Percentiles rank a stretch among this genome's conserved stretches.
phyloP scores from a whole-genome alignment of 805 yeast species.

The Wickerhamomyces chambardii region DNA sequence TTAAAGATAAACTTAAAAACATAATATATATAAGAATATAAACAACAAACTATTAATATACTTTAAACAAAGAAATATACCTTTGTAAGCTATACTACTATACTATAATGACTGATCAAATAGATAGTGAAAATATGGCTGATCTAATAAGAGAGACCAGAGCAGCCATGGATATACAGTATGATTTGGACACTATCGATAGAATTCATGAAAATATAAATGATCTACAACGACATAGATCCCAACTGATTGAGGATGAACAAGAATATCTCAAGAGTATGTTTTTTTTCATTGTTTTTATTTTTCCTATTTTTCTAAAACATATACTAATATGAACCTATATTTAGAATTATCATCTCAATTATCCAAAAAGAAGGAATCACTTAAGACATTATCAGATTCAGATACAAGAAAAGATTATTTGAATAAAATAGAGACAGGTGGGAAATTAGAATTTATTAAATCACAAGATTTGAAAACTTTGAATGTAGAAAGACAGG shows the following conservation, averaged over 20 bases:
- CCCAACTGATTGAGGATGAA: conserved; percentile 13
- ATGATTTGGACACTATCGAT: conserved; percentile 37
- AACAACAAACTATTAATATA: no score
- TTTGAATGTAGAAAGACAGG: conserved; percentile 32
- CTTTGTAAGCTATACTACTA: no score
- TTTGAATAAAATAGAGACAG: conserved; percentile 20
- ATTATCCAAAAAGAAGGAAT: conserved; percentile 6
- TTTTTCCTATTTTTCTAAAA: no score
- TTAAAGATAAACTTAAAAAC: no score
- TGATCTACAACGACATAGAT: conserved; percentile 21
- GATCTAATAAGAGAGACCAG: conserved; percentile 31
- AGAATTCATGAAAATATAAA: conserved; percentile 30
- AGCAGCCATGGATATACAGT: conserved; percentile 38
- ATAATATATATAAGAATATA: no score
- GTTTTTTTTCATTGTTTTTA: conserved; percentile 1
- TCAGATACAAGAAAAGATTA: conserved; percentile 21
- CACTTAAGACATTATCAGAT: conserved; percentile 16
- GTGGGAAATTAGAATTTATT: conserved; percentile 37
- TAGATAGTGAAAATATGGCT: conserved; percentile 3
- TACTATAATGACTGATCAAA: no score
- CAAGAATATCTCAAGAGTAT: conserved; percentile 10
- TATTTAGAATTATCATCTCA: conserved; percentile 8
- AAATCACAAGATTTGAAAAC: conserved; percentile 45
- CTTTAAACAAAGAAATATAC: no score
- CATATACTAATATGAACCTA: not conserved